Evolutionary conservation across 208 protist species (phyloP), one percentile per base, ranked within the genome.

Genomic region (Crithidia mellificae): DNA sequence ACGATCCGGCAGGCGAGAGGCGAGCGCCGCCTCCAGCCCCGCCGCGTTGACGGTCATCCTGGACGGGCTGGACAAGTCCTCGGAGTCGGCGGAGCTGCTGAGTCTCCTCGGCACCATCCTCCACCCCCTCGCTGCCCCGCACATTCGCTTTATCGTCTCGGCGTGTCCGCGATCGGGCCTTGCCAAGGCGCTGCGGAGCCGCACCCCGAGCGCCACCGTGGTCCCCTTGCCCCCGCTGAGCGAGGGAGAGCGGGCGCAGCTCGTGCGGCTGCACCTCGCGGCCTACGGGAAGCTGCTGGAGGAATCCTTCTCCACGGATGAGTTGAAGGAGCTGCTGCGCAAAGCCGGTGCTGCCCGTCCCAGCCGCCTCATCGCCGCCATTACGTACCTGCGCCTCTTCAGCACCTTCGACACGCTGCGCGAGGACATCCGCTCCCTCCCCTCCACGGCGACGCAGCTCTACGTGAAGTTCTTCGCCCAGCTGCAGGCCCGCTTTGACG

Each of bases 341-440:
- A 96, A 95, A 55, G 39, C 57, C n/a, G 87, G 83, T 34, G 83
- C 87, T 12, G 74, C 74, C 1, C 80, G 75, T 19, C 76, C 88
- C 7, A 81, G 78, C 25, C 91, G 94, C 61, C 80, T 96, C 38
- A 92, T 74, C 46, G 64, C 79, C 36, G 83, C 82, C 20, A 79
- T 95, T 19, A 84, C 77, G 15, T 85, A 94, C 63, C 77, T 96
- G 39, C 80, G 87, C 4, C 80, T 94, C 27, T 93, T 93, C 82
- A 93, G 85, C 72, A 81, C 73, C 14, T 94, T 88, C 61, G 85
- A 88, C 63, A 92, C 87, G 8, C 78, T 96, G 30, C 79, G 81
- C 20, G 65, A 75, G 17, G 88, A 92, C 58, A 90, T 96, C 34
- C 75, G 77, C n/a, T 27, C 65, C 14, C 74, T 96, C 2, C 89